Evolutionary conservation across 768 basidiomycete species (phyloP), one percentile per base, ranked within the genome.

Genomic region (Phylloporus sp.): DNA sequence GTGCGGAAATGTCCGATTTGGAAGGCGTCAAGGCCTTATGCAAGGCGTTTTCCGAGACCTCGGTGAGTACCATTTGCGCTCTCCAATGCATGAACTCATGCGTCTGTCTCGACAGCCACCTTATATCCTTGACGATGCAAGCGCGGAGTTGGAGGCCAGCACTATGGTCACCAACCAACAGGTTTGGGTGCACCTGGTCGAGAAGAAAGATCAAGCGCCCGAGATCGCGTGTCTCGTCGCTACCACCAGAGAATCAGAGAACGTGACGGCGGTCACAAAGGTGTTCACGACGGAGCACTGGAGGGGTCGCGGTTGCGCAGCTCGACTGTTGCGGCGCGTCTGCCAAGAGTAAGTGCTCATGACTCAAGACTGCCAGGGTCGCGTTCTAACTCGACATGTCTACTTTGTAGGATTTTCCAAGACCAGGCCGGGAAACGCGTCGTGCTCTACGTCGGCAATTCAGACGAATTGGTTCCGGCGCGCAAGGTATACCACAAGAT

Each of bases 221-320:
- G 71, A 74, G 22, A 72, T 81, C 18, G 81, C 85, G 0, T 86
- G 74, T 17, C 78, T 89, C 32, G 82, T 81, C 6, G 85, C 85
- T 14, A 77, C 76, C 23, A 85, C 86, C 8, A 71, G 88, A 10
- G 78, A 79, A 48, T 80, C 72, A 21, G 69, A 72, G 1, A 70
- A 56, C 5, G 73, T 83, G 21, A 78, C 80, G 3, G 77, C 82
- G 0, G 79, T 90, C 36, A 82, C 82, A 31, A 89, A 90, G 61
- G 86, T 89, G 1, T 83, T 70, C 58, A 89, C 87, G 1, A 67
- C 72, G 38, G 69, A 76, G 0, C 29, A 54, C 3, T 82, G 77
- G 73, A 70, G 82, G 35, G 60, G 73, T 0, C 66, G 59, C 1
- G 76, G 81, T 5, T 83, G 75, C 53, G 87, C 87, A 0, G 78